Evolutionary conservation across 2,329 filamentous ascomycete species (phyloP), one percentile per base, ranked within the genome.

Genomic region (Phialocephala subalpina): DNA sequence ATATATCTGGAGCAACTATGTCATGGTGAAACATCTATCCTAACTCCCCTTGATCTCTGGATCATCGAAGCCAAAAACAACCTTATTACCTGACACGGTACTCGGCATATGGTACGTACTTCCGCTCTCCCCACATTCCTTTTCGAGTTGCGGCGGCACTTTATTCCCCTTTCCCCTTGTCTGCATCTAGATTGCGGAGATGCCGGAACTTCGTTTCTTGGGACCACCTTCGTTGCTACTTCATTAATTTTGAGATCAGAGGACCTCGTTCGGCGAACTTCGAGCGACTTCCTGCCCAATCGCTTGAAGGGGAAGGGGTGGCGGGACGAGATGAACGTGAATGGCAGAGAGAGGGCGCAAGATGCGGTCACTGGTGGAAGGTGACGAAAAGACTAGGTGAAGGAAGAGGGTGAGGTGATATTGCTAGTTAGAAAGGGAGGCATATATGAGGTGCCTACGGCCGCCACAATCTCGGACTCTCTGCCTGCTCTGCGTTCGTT

Each of bases 121-220:
- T 64, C 62, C 57, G 62, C 45, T 22, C 33, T 16, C 47, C 56
- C 47, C 45, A 60, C 62, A 64, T 60, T 64, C 56, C 57, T 52
- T 35, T 42, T 45, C 56, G 14, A 49, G 56, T 11, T 38, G 36
- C 56, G 62, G 62, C 45, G 62, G 16, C 45, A 55, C 62, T 52
- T 59, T 52, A 25, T 58, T 47, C 33, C 33, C 27, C 55, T 27
- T 57, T n/a, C 16, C 55, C 29, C 33, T 49, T 45, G 29, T 9
- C 62, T 64, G 45, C 45, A 59, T 60, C 38, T 45, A 60, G 36
- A 64, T 60, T 64, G 36, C 62, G 35, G 47, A 47, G 36, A 7
- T 55, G n/a, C 29, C 9, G 4, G 49, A 62, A 42, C 9, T 18
- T 11, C 22, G 55, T 20, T 38, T 64, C 56, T 59, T 55, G 62